Conservation (phyloP, 1,284 basidiomycete species). For the Pseudozyma thailandica region DNA sequence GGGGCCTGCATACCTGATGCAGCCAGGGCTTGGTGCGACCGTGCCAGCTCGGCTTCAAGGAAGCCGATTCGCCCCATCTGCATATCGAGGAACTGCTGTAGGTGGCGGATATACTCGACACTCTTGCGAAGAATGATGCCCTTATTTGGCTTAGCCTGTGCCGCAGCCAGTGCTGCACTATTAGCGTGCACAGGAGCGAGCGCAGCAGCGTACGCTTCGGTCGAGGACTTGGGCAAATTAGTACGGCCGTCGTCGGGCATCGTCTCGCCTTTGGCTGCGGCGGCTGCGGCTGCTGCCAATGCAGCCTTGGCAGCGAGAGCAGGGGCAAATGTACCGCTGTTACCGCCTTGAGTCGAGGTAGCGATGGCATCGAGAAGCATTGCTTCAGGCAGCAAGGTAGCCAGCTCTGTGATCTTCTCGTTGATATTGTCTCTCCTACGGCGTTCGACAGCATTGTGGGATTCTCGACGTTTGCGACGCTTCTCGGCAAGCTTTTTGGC, state of each 20-base stretch:
- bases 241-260: constrained; percentile 17
- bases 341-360: constrained; percentile 57
- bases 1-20: constrained; percentile 49
- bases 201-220: constrained; percentile 49
- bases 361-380: constrained; percentile 67
- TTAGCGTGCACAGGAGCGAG: constrained; percentile 57
- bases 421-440: constrained; percentile 89
- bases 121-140: constrained; percentile 66
- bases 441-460: constrained; percentile 89
- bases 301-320: constrained; percentile 52
- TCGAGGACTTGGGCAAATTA: constrained; percentile 45
- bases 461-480: constrained; percentile 79
- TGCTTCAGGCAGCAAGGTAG: constrained; percentile 82
- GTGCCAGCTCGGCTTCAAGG: constrained; percentile 55
- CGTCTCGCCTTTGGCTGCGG: constrained; percentile 34
- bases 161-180: constrained; percentile 57
- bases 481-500: constrained; percentile 73
- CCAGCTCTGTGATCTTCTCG: constrained; percentile 88
- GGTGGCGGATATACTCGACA: constrained; percentile 65
- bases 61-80: constrained; percentile 59
- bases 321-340: constrained; percentile 51
- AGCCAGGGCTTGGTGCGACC: constrained; percentile 39
- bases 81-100: constrained; percentile 64
- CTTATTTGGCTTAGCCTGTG: constrained; percentile 66
- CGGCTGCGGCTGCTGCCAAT: constrained; percentile 38